A percentile compares a stretch with the other conserved stretches of the same genome.
phyloP scores from a whole-genome alignment of 2,329 filamentous ascomycete genomes.

The Alternaria incomplexa region DNA sequence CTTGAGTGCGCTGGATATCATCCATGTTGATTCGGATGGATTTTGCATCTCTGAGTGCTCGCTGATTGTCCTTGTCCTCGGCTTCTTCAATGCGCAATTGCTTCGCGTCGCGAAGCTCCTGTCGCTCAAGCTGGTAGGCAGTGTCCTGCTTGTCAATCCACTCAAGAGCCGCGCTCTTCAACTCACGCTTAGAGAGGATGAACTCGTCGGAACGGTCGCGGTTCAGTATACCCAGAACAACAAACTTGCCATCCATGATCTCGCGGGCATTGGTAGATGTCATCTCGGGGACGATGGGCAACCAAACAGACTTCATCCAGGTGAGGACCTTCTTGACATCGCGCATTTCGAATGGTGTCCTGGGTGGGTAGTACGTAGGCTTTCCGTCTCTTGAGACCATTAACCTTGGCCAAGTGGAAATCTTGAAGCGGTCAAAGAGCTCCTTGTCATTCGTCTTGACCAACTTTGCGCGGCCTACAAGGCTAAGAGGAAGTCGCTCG shows the following conservation, averaged over 20 bases:
- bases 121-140: conserved; percentile 88
- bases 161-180: conserved; percentile 93
- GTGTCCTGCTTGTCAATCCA: conserved; percentile 98
- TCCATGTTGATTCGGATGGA: conserved; percentile 91
- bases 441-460: conserved; percentile 85
- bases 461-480: conserved; percentile 89
- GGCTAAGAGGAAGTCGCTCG: conserved; percentile 81
- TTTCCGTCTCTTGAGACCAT: conserved; percentile 88
- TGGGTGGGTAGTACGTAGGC: conserved; percentile 85
- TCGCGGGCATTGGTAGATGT: conserved; percentile 90
- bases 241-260: conserved; percentile 92
- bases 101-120: conserved; percentile 92
- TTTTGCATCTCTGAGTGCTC: conserved; percentile 85
- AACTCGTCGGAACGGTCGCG: conserved; percentile 82
- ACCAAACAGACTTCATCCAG: conserved; percentile 97
- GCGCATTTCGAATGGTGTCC: conserved; percentile 91
- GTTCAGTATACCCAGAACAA: conserved; percentile 90
- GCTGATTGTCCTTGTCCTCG: conserved; percentile 88
- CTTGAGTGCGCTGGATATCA: conserved; percentile 83
- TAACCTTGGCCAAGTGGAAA: conserved; percentile 94
- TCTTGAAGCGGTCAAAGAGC: conserved; percentile 85
- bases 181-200: conserved; percentile 77
- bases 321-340: conserved; percentile 78
- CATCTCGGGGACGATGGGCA: conserved; percentile 92
- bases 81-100: conserved; percentile 96